phyloP scores from a whole-genome alignment of 2,329 filamentous ascomycete species.

The Clonostachys rhizophaga region DNA sequence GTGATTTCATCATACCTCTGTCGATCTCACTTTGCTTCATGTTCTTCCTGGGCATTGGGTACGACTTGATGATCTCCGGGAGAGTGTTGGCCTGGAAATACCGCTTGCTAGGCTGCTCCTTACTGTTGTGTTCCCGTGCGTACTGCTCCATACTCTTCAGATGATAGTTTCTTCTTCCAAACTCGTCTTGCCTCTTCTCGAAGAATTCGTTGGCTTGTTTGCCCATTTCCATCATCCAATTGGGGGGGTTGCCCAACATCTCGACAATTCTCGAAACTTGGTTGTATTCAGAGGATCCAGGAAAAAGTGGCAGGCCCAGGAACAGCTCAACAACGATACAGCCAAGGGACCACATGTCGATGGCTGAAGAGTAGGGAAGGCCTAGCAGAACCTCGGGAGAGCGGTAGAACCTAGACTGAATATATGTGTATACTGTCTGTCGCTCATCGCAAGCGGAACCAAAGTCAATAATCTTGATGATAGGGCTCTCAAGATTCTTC shows the following conservation, averaged over 20 bases:
- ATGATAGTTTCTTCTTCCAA: slow-evolving; percentile 82
- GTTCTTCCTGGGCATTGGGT: slow-evolving; percentile 97
- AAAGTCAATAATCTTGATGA: slow-evolving; percentile 99
- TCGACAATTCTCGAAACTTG: slow-evolving; percentile 96
- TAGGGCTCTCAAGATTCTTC: slow-evolving; percentile 97
- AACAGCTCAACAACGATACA: slow-evolving; percentile 98
- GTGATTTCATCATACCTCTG: slow-evolving; percentile 59
- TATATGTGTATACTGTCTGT: slow-evolving; percentile 98
- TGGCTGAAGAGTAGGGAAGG: slow-evolving; percentile 93
- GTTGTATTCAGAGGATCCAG: slow-evolving; percentile 97
- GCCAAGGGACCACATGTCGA: slow-evolving; percentile 99
- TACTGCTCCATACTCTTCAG: slow-evolving; percentile 98
- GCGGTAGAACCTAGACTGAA: slow-evolving; percentile 96
- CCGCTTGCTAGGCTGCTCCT: slow-evolving; percentile 99
- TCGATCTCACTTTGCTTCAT: slow-evolving; percentile 98
- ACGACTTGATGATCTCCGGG: slow-evolving; percentile 95
- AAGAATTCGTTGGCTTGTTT: slow-evolving; percentile 98
- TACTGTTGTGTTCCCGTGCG: slow-evolving; percentile 88
- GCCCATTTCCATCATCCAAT: slow-evolving; percentile 99
- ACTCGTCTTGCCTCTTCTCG: slow-evolving; percentile 88
- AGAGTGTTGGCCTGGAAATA: slow-evolving; percentile 94
- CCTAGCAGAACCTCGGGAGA: slow-evolving; percentile 96
- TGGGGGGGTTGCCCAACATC: slow-evolving; percentile 93
- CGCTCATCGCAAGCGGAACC: slow-evolving; percentile 97
- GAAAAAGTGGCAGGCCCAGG: slow-evolving; percentile 88